Conservation (phyloP, 768 basidiomycete species). For the Austroboletus festivus region DNA sequence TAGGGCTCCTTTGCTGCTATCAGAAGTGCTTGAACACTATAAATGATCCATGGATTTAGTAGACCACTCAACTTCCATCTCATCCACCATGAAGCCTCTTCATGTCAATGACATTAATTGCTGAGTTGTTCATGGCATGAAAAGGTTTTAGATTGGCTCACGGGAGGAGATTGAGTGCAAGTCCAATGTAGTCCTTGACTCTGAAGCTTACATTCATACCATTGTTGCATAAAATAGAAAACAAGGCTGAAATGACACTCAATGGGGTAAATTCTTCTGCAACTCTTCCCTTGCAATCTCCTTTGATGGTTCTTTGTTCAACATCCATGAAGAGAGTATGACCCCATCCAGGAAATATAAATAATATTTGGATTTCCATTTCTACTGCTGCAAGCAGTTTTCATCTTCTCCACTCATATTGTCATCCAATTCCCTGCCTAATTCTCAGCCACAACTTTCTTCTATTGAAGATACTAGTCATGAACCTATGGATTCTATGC, state of each 20-base stretch:
- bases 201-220: slow-evolving; percentile 71
- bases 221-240: slow-evolving; percentile 79
- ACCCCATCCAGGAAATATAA: slow-evolving; percentile 61
- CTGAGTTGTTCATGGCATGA: slow-evolving; percentile 85
- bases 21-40: slow-evolving; percentile 82
- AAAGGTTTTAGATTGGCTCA: slow-evolving; percentile 93
- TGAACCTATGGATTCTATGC: slow-evolving; percentile 74
- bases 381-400: slow-evolving; percentile 88
- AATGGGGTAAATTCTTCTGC: slow-evolving; percentile 55
- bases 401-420: slow-evolving; percentile 51
- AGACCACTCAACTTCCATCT: slow-evolving; percentile 82
- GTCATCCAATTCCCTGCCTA: slow-evolving; percentile 59
- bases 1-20: slow-evolving; percentile 71
- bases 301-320: slow-evolving; percentile 45
- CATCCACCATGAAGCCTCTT: slow-evolving; percentile 83
- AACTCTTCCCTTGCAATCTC: slow-evolving; percentile 70
- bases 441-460: slow-evolving; percentile 55
- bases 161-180: slow-evolving; percentile 80
- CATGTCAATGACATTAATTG: slow-evolving; percentile 86
- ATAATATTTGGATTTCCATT: slow-evolving; percentile 95
- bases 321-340: slow-evolving; percentile 40
- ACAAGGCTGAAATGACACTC: slow-evolving; percentile 43
- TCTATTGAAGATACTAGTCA: slow-evolving; percentile 47
- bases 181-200: slow-evolving; percentile 68
- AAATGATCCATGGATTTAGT: slow-evolving; percentile 89